phyloP scores from a whole-genome alignment of 192 early-diverging fungal genomes.

The Coemansia sp. region DNA sequence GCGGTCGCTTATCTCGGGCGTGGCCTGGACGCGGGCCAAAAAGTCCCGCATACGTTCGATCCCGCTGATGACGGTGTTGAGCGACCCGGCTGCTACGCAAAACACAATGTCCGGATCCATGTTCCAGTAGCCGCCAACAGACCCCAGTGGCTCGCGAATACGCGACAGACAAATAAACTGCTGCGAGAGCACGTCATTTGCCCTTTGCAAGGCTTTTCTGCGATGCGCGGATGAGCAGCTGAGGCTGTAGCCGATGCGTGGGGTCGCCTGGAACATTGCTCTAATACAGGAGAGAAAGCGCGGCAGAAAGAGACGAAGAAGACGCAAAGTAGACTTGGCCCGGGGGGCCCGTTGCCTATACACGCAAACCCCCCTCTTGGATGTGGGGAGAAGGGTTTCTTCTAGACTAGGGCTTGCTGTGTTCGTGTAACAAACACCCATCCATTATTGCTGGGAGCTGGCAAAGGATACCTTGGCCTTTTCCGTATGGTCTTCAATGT shows the following conservation, averaged over 20 bases:
- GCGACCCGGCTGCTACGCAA: constrained; percentile 17
- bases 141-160: constrained; percentile 28
- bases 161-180: constrained; percentile 25
- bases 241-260: no score
- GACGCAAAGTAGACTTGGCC: no score
- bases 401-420: no score
- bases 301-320: no score
- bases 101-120: constrained; percentile 24
- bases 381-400: no score
- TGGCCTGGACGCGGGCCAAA: neutral
- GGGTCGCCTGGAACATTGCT: no score
- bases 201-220: neutral
- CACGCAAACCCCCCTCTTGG: no score
- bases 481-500: constrained; percentile 66
- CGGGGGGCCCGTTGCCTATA: no score
- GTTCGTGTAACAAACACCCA: no score
- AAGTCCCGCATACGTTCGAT: constrained; percentile 15
- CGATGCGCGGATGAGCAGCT: neutral
- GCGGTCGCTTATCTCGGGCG: neutral
- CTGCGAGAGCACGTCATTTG: constrained; percentile 3
- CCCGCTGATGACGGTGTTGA: constrained; percentile 12
- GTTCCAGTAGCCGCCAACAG: constrained; percentile 41
- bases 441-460: neutral
- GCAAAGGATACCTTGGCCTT: constrained; percentile 20
- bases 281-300: no score